Base-by-base conservation (phyloP, 2,329 filamentous ascomycete genomes). In the Diaporthe sp. region DNA sequence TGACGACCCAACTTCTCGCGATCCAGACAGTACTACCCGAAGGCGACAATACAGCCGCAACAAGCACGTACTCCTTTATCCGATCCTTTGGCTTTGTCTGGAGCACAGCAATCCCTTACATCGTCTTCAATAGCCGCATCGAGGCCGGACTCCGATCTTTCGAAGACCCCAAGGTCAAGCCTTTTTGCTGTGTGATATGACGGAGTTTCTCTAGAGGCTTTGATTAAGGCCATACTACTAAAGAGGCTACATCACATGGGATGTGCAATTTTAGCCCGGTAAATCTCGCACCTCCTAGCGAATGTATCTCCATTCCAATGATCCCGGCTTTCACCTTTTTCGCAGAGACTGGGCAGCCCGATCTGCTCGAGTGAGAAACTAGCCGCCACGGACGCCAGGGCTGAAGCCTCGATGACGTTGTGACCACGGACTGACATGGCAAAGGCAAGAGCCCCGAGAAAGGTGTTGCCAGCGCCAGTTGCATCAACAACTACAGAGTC, bases 391-490 rank as follows among this genome's bases (percentile, higher is more conserved):
- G 79, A 76, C 1, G 81, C 83, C 60, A 81, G 79, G 52, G 77
- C 79, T n/a, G 79, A 79, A 7, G 82, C 80, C 30, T 80, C 61
- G 1, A 78, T n/a, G 1, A 77, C 35, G 76, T 79, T 76, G 35
- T 47, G 2, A 4, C 77, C 74, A 0, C 77, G 79, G 17, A 76
- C 52, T 30, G 77, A 61, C 38, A 81, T 80, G 6, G 80, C 79
- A 19, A 82, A 72, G 4, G 79, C 76, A 68, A 81, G 81, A 1
- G 80, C 82, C 10, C 82, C 82, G 5, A 84, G 76, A 57, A 84
- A 84, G 0, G 82, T 79, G 71, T 84, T 84, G 4, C 83, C 82
- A 0, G 81, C 83, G 1, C 83, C 82, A 35, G 83, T 84, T 1
- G 82, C 77, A 72, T 84, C 83, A 28, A 84, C 77, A 0, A 84